phyloP scores from a whole-genome alignment of 345 rosid species.

The Citrus maxima region DNA sequence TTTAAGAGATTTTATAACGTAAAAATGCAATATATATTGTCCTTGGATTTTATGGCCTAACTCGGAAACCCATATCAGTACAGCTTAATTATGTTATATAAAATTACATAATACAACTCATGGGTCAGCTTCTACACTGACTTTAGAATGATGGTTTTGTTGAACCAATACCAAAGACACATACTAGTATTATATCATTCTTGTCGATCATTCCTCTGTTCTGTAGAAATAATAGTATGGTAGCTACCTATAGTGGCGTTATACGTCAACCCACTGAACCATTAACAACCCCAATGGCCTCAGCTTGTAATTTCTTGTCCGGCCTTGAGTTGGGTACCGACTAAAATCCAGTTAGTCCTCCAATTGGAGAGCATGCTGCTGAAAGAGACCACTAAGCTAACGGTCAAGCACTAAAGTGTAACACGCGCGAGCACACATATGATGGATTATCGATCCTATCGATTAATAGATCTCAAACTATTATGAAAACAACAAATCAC shows the following conservation, averaged over 20 bases:
- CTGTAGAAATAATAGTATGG: background rate
- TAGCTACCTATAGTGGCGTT: background rate
- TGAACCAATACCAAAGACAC: background rate
- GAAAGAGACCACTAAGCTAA: background rate
- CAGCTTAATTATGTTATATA: background rate
- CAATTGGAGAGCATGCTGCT: background rate
- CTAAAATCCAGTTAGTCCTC: background rate
- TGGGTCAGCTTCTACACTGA: background rate
- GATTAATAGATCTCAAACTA: background rate
- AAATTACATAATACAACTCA: background rate
- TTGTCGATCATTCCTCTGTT: background rate
- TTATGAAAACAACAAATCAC: background rate
- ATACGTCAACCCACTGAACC: background rate
- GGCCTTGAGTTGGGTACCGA: background rate
- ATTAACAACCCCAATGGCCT: background rate
- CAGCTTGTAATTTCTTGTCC: background rate
- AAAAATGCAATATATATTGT: too few species aligned
- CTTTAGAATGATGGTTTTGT: slow-evolving; percentile 4
- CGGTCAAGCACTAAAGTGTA: slow-evolving; percentile 4
- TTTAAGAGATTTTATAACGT: too few species aligned
- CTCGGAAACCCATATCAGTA: background rate
- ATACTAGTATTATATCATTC: background rate
- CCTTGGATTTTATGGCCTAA: background rate
- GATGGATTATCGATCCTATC: background rate
- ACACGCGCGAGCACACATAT: background rate